phyloP scores from a whole-genome alignment of 441 rosid genomes.

The Manihot esculenta region DNA sequence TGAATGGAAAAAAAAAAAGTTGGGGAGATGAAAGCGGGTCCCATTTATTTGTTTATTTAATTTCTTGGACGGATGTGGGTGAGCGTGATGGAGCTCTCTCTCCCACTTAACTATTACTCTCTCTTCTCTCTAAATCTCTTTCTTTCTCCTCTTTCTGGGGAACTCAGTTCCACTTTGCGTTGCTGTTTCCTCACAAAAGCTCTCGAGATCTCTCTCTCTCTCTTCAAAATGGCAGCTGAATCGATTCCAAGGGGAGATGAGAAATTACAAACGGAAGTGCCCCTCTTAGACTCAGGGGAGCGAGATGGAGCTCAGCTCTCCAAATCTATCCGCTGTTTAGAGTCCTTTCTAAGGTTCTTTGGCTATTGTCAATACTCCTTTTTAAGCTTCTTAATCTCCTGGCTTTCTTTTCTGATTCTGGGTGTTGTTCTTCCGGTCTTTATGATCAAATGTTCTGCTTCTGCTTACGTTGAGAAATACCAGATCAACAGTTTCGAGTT shows the following conservation, averaged over 20 bases:
- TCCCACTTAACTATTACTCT: too few species aligned
- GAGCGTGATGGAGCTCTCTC: too few species aligned
- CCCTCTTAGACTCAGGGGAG: not conserved
- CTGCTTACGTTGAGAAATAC: constrained; percentile 22
- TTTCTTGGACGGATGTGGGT: too few species aligned
- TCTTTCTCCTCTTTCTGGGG: too few species aligned
- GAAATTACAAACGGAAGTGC: not conserved
- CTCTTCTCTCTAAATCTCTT: too few species aligned
- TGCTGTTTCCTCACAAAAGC: not conserved
- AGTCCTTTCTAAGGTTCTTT: constrained; percentile 36
- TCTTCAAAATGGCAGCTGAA: not conserved
- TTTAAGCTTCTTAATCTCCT: constrained; percentile 29
- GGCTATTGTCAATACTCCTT: constrained; percentile 41
- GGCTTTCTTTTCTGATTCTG: constrained; percentile 37
- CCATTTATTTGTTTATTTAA: too few species aligned
- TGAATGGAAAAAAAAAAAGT: too few species aligned
- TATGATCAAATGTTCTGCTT: constrained; percentile 22
- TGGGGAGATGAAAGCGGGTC: too few species aligned
- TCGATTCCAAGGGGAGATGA: not conserved
- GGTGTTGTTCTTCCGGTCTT: constrained; percentile 33
- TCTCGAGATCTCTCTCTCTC: not conserved
- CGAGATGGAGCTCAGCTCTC: constrained; percentile 28
- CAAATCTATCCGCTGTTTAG: constrained; percentile 37
- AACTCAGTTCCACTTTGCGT: not conserved
- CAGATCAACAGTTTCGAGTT: constrained; percentile 33